These are phyloP conservation scores for Dichotomopilus funicola DNA, from an alignment of 2,329 filamentous ascomycete genomes.

Conservation along the genomic window DNA sequence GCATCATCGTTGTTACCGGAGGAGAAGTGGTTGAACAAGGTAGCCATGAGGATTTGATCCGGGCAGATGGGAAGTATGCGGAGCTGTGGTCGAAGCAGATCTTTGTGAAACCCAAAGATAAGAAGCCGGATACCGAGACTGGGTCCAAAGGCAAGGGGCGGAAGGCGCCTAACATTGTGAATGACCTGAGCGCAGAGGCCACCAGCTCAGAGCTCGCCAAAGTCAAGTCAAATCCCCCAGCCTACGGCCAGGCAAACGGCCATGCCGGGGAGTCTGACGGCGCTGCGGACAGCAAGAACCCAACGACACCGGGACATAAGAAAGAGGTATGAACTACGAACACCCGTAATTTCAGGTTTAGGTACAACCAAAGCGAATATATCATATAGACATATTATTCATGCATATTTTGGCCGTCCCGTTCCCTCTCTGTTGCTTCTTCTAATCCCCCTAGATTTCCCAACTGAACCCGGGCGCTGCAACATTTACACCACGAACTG, in stretches of 20 bases:
- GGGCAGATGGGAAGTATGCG: slow-evolving; percentile 54
- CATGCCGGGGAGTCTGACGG: slow-evolving; percentile 17
- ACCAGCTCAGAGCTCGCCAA: slow-evolving; percentile 32
- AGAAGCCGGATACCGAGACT: slow-evolving; percentile 22
- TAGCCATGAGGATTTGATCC: slow-evolving; percentile 52
- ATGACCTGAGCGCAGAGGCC: slow-evolving; percentile 33
- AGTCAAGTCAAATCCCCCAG: slow-evolving; percentile 23
- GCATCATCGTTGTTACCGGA: slow-evolving; percentile 58
- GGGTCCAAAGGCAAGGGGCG: slow-evolving; percentile 18
- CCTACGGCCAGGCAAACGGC: slow-evolving; percentile 10
- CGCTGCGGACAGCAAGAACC: slow-evolving; percentile 26
- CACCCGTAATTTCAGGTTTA: slow-evolving; percentile 30
- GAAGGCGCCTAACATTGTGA: slow-evolving; percentile 27
- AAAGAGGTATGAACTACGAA: slow-evolving; percentile 44
- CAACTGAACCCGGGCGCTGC: slow-evolving; percentile 51
- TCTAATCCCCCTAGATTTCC: slow-evolving; percentile 26
- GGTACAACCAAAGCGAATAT: slow-evolving; percentile 9
- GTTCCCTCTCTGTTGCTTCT: neutral
- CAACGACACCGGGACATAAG: slow-evolving; percentile 32
- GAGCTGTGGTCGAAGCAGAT: slow-evolving; percentile 60
- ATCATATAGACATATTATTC: slow-evolving; percentile 17
- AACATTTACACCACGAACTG: slow-evolving; percentile 44
- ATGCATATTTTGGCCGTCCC: neutral
- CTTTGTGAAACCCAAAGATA: slow-evolving; percentile 45
- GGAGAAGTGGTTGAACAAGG: slow-evolving; percentile 60